Evolutionary conservation across 306 rosid species (phyloP).

Genomic region (Hippophae gyantsensis): DNA sequence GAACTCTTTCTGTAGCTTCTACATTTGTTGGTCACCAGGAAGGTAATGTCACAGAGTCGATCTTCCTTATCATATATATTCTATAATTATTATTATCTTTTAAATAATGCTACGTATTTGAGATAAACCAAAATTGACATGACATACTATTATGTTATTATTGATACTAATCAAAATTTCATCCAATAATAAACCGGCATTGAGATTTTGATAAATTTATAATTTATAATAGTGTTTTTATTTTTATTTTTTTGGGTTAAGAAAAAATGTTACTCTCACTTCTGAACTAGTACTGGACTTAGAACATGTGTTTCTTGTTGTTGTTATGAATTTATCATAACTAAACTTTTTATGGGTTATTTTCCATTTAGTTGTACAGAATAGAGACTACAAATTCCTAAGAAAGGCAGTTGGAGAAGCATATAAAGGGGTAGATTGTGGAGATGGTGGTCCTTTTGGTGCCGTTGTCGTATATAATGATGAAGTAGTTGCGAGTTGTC

Average conservation of each 20-base stretch:
- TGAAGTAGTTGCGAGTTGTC: constrained; percentile 60
- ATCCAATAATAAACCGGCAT: too few species aligned
- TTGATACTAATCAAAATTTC: too few species aligned
- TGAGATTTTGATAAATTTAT: too few species aligned
- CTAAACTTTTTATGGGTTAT: constrained; percentile 3
- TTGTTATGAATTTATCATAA: background rate
- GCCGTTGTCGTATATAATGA: constrained; percentile 55
- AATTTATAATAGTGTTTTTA: too few species aligned
- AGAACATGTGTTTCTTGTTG: background rate
- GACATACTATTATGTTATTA: too few species aligned
- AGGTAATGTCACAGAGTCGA: constrained; percentile 31
- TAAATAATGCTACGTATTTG: too few species aligned
- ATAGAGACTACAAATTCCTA: constrained; percentile 52
- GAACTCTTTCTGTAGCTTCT: constrained; percentile 65
- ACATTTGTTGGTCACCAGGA: constrained; percentile 61
- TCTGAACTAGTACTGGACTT: too few species aligned
- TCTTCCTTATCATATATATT: constrained; percentile 6
- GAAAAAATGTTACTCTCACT: too few species aligned
- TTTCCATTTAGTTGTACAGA: constrained; percentile 31
- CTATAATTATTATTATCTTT: too few species aligned
- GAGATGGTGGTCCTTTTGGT: constrained; percentile 67
- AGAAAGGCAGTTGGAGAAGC: constrained; percentile 57
- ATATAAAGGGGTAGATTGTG: constrained; percentile 56
- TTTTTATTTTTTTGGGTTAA: too few species aligned
- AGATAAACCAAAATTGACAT: too few species aligned